These are phyloP conservation scores for Vicia villosa DNA, from an alignment of 306 rosid species.

Conservation along the genomic window DNA sequence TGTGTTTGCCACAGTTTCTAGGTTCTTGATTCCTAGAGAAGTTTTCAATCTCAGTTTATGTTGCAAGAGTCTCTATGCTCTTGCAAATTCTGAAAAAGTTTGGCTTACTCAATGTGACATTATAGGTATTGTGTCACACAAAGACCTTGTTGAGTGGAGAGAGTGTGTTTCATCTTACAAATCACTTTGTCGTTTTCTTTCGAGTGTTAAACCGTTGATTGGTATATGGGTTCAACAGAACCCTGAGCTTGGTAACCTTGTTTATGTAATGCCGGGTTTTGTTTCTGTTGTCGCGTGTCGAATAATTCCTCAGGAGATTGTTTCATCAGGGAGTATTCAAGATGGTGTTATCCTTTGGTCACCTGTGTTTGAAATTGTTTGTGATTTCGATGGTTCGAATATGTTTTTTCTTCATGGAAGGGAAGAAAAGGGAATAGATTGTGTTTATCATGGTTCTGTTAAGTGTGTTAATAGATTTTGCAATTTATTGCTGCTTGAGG, in stretches of 20 bases:
- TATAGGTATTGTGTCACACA: slow-evolving; percentile 52
- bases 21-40: slow-evolving; percentile 69
- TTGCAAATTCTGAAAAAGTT: slow-evolving; percentile 67
- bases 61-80: slow-evolving; percentile 58
- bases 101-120: slow-evolving; percentile 81
- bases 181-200: slow-evolving; percentile 81
- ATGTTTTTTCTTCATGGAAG: slow-evolving; percentile 79
- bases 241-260: slow-evolving; percentile 97
- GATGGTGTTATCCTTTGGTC: slow-evolving; percentile 91
- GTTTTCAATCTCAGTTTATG: slow-evolving; percentile 69
- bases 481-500: slow-evolving; percentile 86
- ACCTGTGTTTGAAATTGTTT: slow-evolving; percentile 78
- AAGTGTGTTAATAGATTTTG: slow-evolving; percentile 59
- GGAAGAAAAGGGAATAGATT: slow-evolving; percentile 62
- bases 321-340: slow-evolving; percentile 73
- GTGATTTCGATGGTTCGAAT: slow-evolving; percentile 64
- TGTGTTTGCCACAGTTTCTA: slow-evolving; percentile 60
- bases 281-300: slow-evolving; percentile 88
- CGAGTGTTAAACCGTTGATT: slow-evolving; percentile 58
- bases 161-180: slow-evolving; percentile 64
- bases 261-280: slow-evolving; percentile 92
- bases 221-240: slow-evolving; percentile 99
- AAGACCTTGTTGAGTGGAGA: slow-evolving; percentile 81
- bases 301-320: slow-evolving; percentile 90
- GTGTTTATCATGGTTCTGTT: slow-evolving; percentile 72